Percentiles rank a stretch among this genome's conserved stretches.
Evolutionary conservation across 805 yeast species (phyloP).

Genomic region (Brettanomyces nanus): DNA sequence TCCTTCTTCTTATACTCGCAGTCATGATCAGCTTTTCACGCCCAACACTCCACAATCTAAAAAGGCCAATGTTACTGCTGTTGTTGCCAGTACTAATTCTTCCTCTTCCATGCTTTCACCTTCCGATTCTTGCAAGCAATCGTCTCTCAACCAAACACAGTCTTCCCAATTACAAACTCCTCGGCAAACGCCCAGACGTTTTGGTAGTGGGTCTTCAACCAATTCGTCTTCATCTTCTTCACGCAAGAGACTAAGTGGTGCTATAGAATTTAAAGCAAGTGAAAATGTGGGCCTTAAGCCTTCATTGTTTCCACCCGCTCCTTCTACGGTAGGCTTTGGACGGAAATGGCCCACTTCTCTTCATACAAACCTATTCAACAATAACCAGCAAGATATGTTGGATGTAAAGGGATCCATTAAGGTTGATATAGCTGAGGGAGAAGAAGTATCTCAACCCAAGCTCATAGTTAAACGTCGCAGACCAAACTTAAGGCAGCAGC

Average conservation of each 20-base stretch:
- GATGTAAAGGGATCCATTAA: conserved; percentile 16
- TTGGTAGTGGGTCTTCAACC: too few species aligned
- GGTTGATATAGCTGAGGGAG: conserved; percentile 19
- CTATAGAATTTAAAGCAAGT: conserved; percentile 10
- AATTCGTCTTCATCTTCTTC: background rate
- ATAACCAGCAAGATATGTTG: conserved; percentile 4
- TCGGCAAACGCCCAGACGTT: conserved; percentile 16
- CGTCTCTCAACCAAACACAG: too few species aligned
- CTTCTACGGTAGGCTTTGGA: conserved; percentile 25
- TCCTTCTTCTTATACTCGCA: conserved; percentile 12
- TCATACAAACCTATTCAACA: background rate
- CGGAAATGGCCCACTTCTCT: conserved; percentile 9
- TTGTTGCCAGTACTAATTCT: too few species aligned
- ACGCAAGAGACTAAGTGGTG: conserved; percentile 15
- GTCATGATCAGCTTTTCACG: conserved; percentile 14
- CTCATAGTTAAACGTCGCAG: background rate
- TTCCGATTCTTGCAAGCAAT: background rate
- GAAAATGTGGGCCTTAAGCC: background rate
- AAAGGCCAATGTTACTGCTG: too few species aligned
- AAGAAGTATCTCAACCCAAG: conserved; percentile 1
- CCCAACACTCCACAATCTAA: conserved; percentile 17
- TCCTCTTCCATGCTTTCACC: background rate
- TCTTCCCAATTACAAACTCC: conserved; percentile 17
- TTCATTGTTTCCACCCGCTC: conserved; percentile 22
- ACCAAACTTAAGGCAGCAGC: too few species aligned